Evolutionary conservation across 2,329 filamentous ascomycete genomes (phyloP).

Genomic region (Mycocentrospora acerina): DNA sequence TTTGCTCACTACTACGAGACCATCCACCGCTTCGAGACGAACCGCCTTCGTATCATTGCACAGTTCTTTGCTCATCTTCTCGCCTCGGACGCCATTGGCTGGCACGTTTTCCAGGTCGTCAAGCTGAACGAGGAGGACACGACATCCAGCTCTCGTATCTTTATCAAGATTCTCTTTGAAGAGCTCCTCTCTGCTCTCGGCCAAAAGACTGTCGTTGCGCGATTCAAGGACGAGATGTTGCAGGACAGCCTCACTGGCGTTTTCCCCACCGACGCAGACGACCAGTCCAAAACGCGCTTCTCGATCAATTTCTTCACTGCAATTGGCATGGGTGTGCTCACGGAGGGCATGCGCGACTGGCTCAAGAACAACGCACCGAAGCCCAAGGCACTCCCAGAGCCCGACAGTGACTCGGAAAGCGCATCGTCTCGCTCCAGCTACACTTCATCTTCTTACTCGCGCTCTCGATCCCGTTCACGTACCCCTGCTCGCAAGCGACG

Average conservation of each 20-base stretch:
- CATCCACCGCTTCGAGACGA: conserved; percentile 96
- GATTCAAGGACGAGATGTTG: conserved; percentile 73
- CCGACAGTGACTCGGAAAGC: conserved; percentile 33
- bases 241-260: conserved; percentile 78
- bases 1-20: conserved; percentile 96
- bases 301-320: conserved; percentile 99
- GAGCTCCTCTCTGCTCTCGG: conserved; percentile 86
- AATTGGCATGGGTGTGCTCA: conserved; percentile 92
- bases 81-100: conserved; percentile 83
- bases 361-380: conserved; percentile 82
- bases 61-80: conserved; percentile 93
- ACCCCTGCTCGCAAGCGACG: conserved; percentile 19
- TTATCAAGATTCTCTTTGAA: conserved; percentile 97
- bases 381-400: conserved; percentile 60
- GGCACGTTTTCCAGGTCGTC: conserved; percentile 83
- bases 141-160: conserved; percentile 93
- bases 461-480: conserved; percentile 12
- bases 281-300: conserved; percentile 87
- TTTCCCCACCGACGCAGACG: conserved; percentile 79
- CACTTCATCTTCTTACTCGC: conserved; percentile 36
- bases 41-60: conserved; percentile 90
- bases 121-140: conserved; percentile 97
- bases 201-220: conserved; percentile 73
- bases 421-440: conserved; percentile 31
- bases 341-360: conserved; percentile 90